phyloP scores from a whole-genome alignment of 192 early-diverging fungal genomes.

The Gigaspora rosea region DNA sequence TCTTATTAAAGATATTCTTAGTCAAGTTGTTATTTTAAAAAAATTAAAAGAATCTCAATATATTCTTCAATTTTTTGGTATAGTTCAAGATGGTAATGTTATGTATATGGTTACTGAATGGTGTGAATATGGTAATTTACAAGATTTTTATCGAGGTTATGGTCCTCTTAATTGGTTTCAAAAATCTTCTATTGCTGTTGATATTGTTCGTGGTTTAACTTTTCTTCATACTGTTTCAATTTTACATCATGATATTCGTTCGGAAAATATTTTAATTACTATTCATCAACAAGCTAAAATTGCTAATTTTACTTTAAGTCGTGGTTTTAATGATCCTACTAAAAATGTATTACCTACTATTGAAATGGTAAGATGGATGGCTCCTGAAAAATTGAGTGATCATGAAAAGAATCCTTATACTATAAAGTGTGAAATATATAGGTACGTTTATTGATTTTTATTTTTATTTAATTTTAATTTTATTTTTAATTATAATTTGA shows the following conservation, averaged over 20 bases:
- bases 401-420: slow-evolving; percentile 17
- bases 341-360: slow-evolving; percentile 4
- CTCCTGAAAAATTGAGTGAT: slow-evolving; percentile 13
- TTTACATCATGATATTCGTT: slow-evolving; percentile 30
- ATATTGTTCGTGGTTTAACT: slow-evolving; percentile 25
- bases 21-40: slow-evolving; percentile 25
- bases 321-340: slow-evolving; percentile 16
- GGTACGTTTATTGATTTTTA: not conserved
- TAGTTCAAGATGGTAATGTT: not conserved
- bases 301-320: slow-evolving; percentile 23
- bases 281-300: slow-evolving; percentile 7
- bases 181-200: slow-evolving; percentile 10
- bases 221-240: slow-evolving; percentile 21
- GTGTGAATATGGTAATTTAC: slow-evolving; percentile 28
- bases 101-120: slow-evolving; percentile 30
- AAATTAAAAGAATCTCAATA: slow-evolving; percentile 26
- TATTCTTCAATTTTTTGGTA: slow-evolving; percentile 28
- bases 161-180: slow-evolving; percentile 9
- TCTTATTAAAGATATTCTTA: slow-evolving; percentile 15
- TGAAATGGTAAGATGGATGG: slow-evolving; percentile 11
- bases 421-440: slow-evolving; percentile 10
- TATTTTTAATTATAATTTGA: not conserved
- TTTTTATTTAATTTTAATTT: not conserved
- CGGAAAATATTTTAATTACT: slow-evolving; percentile 21
- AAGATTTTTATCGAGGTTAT: slow-evolving; percentile 20